A percentile compares a stretch with the other conserved stretches of the same genome.
Evolutionary conservation across 2,329 filamentous ascomycete genomes (phyloP).

Genomic region (Aspergillus clavatus): DNA sequence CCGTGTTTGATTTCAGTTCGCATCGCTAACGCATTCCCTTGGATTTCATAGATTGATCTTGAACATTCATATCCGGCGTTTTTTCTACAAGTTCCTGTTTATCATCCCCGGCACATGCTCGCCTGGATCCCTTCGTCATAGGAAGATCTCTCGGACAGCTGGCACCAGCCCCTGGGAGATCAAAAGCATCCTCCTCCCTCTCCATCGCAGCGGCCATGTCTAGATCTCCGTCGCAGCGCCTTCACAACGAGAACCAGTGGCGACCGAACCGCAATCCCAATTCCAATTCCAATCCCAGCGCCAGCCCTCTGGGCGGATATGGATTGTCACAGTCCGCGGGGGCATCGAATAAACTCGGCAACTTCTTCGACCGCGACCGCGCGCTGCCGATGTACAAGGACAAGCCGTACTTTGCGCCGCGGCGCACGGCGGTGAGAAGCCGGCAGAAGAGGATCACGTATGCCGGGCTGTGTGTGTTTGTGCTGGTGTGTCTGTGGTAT

Average conservation of each 20-base stretch:
- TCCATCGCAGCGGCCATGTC: conserved; percentile 64
- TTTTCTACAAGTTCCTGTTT: too few species aligned
- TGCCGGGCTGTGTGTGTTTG: conserved; percentile 51
- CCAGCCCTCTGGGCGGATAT: conserved; percentile 40
- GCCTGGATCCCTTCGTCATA: neutral
- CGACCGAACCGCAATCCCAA: conserved; percentile 46
- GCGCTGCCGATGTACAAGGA: conserved; percentile 96
- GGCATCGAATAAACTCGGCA: conserved; percentile 59
- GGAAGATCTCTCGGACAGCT: neutral
- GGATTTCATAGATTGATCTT: too few species aligned
- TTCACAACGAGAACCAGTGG: conserved; percentile 63
- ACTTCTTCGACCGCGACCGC: conserved; percentile 59
- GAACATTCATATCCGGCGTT: too few species aligned
- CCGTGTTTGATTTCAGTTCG: too few species aligned
- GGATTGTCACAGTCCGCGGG: conserved; percentile 38
- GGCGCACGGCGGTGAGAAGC: conserved; percentile 53
- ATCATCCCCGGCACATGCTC: neutral
- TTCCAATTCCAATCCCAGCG: too few species aligned
- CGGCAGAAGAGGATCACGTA: conserved; percentile 62
- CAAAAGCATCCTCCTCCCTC: conserved; percentile 45
- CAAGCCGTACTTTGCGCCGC: conserved; percentile 70
- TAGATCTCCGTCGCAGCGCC: conserved; percentile 59
- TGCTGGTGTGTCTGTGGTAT: conserved; percentile 62
- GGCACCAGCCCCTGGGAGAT: neutral
- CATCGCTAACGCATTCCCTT: too few species aligned